Percentiles rank a stretch among this genome's conserved stretches.
phyloP scores from a whole-genome alignment of 192 early-diverging fungal species.

The Obelidium mucronatum region DNA sequence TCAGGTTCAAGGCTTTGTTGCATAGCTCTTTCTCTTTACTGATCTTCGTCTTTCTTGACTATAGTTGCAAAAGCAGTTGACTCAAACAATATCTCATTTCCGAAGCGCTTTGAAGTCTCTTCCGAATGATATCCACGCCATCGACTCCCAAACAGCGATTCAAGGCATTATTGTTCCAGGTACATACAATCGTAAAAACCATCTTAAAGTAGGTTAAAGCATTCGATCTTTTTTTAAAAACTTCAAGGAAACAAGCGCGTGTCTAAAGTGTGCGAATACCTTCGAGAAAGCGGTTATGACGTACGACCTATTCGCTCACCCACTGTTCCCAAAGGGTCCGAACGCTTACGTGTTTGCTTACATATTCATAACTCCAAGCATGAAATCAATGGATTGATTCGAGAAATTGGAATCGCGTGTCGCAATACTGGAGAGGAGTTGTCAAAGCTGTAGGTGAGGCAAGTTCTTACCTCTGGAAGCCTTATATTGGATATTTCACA shows the following conservation, averaged over 20 bases:
- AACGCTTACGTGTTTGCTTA: conserved; percentile 85
- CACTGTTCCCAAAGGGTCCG: conserved; percentile 78
- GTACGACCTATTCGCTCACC: conserved; percentile 82
- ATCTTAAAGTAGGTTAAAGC: too few species aligned
- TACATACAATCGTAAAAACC: too few species aligned
- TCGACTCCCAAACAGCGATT: conserved; percentile 76
- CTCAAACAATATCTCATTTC: conserved; percentile 63
- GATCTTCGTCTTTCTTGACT: background rate
- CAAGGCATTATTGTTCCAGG: conserved; percentile 80
- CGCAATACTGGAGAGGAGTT: too few species aligned
- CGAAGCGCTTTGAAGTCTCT: conserved; percentile 30
- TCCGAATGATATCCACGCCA: conserved; percentile 39
- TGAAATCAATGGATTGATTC: conserved; percentile 59
- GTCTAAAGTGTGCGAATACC: conserved; percentile 47
- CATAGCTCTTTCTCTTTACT: background rate
- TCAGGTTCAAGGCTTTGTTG: conserved; percentile 43
- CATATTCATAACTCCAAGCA: conserved; percentile 76
- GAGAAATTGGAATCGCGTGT: conserved; percentile 56
- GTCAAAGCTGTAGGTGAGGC: too few species aligned
- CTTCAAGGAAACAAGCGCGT: conserved; percentile 62
- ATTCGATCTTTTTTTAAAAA: background rate
- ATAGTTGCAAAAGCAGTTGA: conserved; percentile 21
- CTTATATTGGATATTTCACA: too few species aligned
- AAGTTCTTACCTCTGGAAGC: too few species aligned
- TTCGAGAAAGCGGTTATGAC: conserved; percentile 62